Percentiles rank a stretch among this genome's conserved stretches.
Conservation (phyloP, 208 protist genomes). For the Trypanosoma platydactyli region DNA sequence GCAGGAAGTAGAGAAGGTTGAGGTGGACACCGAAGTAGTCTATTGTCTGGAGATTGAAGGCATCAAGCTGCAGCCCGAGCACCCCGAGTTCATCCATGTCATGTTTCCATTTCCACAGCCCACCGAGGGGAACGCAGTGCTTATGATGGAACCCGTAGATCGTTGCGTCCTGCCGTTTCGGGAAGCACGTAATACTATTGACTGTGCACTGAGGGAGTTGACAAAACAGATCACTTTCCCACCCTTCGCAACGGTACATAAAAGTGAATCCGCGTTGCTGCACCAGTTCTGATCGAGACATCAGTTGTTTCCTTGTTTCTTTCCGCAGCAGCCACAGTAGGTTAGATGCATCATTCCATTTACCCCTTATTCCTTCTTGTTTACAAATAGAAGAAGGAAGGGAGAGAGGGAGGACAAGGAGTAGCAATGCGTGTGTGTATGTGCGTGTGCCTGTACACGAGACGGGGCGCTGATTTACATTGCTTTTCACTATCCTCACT, state of each 20-base stretch:
- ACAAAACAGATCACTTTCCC: conserved; percentile 5
- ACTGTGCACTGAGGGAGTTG: conserved; percentile 6
- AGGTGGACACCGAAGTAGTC: conserved; percentile 52
- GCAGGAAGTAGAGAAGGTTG: conserved; percentile 73
- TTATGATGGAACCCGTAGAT: conserved; percentile 53
- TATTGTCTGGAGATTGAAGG: conserved; percentile 69
- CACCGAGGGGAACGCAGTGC: conserved; percentile 38
- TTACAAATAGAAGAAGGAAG: background rate
- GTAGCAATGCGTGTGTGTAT: too few species aligned
- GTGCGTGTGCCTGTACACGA: too few species aligned
- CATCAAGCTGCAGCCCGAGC: conserved; percentile 60
- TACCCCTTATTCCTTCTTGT: background rate
- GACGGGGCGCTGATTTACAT: too few species aligned
- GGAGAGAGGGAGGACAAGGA: too few species aligned
- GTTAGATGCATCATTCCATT: background rate
- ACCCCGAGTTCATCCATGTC: conserved; percentile 36
- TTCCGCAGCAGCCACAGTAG: background rate
- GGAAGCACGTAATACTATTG: background rate
- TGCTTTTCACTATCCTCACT: background rate
- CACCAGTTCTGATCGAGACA: conserved; percentile 14
- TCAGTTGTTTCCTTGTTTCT: background rate
- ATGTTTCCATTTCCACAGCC: conserved; percentile 60
- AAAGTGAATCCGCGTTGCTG: conserved; percentile 6
- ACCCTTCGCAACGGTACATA: background rate
- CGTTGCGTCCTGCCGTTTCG: background rate